These are phyloP conservation scores for Ophiostoma quercus DNA, from an alignment of 2,329 filamentous ascomycete genomes.

Conservation along the genomic window DNA sequence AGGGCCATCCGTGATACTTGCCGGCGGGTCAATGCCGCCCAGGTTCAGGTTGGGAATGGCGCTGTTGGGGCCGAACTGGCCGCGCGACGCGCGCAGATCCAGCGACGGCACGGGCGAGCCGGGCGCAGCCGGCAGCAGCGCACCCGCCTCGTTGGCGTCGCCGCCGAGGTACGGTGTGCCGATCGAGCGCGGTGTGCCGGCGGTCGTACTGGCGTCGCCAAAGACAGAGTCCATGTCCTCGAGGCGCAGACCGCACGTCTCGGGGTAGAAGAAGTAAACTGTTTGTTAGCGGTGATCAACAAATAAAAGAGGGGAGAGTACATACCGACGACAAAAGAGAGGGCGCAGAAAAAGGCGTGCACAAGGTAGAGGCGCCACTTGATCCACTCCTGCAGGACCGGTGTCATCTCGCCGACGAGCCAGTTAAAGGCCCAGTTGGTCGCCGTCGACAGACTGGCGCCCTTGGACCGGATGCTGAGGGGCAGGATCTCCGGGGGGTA, in stretches of 20 bases:
- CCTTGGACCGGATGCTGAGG: constrained; percentile 93
- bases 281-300: neutral
- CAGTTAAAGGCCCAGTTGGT: constrained; percentile 99
- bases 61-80: constrained; percentile 53
- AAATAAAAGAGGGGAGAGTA: constrained; percentile 42
- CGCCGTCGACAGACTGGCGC: constrained; percentile 90
- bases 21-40: constrained; percentile 56
- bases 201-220: constrained; percentile 81
- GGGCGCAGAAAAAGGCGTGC: constrained; percentile 93
- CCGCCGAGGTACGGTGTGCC: constrained; percentile 67
- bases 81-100: constrained; percentile 55
- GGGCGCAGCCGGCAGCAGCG: constrained; percentile 58
- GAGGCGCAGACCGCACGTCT: constrained; percentile 88
- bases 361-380: constrained; percentile 91
- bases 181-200: constrained; percentile 68
- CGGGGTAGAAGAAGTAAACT: constrained; percentile 95
- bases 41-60: constrained; percentile 78
- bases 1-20: constrained; percentile 46
- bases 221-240: constrained; percentile 97
- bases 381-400: constrained; percentile 85
- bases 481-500: constrained; percentile 98
- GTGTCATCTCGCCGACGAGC: constrained; percentile 92
- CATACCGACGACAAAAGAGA: constrained; percentile 73
- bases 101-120: constrained; percentile 77
- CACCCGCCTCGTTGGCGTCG: constrained; percentile 72